These are phyloP conservation scores for Geotrichum reessii DNA, from an alignment of 1,139 yeast genomes.

Conservation along the genomic window DNA sequence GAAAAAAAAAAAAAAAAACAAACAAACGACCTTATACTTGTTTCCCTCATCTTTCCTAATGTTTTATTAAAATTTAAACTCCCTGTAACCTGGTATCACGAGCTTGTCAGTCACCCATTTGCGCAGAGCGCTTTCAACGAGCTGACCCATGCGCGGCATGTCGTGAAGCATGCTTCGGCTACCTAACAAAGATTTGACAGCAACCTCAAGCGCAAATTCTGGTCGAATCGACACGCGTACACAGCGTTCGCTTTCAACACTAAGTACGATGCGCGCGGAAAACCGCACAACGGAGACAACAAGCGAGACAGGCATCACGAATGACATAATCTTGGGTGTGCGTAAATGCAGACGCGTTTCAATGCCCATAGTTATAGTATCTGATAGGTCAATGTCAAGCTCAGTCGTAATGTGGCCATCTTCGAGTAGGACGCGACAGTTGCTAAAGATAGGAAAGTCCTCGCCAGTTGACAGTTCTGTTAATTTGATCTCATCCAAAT, in stretches of 20 bases:
- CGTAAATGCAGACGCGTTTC: constrained; percentile 78
- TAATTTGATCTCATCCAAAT: constrained; percentile 67
- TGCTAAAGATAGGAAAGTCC: constrained; percentile 91
- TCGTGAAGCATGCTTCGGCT: constrained; percentile 88
- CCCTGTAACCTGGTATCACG: constrained; percentile 84
- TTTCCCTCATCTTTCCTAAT: too few relatives aligned
- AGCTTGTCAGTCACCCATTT: constrained; percentile 91
- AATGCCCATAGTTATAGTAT: constrained; percentile 81
- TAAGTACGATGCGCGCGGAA: constrained; percentile 67
- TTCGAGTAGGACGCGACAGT: constrained; percentile 59
- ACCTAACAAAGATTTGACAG: constrained; percentile 81
- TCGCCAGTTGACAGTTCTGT: constrained; percentile 92
- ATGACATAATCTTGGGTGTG: constrained; percentile 81
- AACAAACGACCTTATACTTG: neutral
- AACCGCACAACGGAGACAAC: constrained; percentile 87
- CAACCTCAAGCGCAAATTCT: constrained; percentile 82
- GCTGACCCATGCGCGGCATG: constrained; percentile 82
- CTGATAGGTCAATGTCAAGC: constrained; percentile 89
- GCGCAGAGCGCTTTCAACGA: constrained; percentile 74
- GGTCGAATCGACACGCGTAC: constrained; percentile 67
- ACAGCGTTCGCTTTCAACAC: constrained; percentile 49
- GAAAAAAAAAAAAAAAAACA: neutral
- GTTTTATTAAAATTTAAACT: constrained; percentile 25
- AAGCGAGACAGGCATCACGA: constrained; percentile 67
- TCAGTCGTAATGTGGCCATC: constrained; percentile 56